Conservation (phyloP, 495 filamentous ascomycete genomes). For the Cudoniella acicularis region DNA sequence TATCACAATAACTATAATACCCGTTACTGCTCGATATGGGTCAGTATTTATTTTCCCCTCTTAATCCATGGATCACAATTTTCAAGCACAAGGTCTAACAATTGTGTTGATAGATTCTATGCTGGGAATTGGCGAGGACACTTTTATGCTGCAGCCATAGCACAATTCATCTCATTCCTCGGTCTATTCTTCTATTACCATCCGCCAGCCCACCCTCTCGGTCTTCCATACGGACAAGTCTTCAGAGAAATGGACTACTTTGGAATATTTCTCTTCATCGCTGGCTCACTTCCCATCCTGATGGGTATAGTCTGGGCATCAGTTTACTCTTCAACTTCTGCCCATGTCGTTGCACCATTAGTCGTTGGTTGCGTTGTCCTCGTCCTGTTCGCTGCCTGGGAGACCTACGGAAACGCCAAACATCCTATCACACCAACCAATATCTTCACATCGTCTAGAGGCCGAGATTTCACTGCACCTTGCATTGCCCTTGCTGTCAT, state of each 20-base stretch:
- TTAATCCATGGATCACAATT: not conserved
- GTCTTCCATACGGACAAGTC: constrained; percentile 23
- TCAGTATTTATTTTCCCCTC: not conserved
- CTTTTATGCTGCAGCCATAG: constrained; percentile 27
- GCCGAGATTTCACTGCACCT: constrained; percentile 26
- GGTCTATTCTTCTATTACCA: constrained; percentile 28
- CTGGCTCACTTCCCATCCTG: constrained; percentile 18
- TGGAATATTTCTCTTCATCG: constrained; percentile 27
- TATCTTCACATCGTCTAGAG: constrained; percentile 25
- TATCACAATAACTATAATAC: constrained; percentile 30
- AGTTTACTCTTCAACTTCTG: constrained; percentile 11
- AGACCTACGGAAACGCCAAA: constrained; percentile 21
- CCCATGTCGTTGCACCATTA: constrained; percentile 26
- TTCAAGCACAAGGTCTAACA: not conserved
- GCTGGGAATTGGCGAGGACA: constrained; percentile 25
- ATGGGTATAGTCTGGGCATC: constrained; percentile 28
- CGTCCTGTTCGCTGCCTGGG: constrained; percentile 25
- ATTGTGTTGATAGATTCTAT: not conserved
- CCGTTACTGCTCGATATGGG: constrained; percentile 27
- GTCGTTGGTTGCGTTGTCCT: constrained; percentile 22
- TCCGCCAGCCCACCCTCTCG: constrained; percentile 28
- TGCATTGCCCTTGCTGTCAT: constrained; percentile 25
- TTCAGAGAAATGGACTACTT: constrained; percentile 28
- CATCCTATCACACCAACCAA: constrained; percentile 26
- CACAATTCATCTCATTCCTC: constrained; percentile 22